Evolutionary conservation across 305 asterid species (phyloP).

Genomic region (Caryopteris hybrid): DNA sequence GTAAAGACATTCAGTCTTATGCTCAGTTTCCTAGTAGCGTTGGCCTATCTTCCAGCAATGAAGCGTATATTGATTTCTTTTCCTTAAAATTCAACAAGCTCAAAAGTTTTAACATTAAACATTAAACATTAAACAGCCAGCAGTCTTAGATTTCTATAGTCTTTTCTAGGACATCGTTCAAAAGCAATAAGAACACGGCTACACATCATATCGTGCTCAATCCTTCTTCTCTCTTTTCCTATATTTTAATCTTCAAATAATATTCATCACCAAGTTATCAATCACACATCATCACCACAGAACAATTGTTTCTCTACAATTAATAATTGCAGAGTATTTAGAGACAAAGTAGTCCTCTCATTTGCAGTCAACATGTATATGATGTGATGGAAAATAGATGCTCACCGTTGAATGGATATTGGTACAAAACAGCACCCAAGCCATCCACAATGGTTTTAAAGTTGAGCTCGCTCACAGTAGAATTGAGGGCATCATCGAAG

Average conservation of each 20-base stretch:
- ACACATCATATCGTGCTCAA: background rate
- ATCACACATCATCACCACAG: background rate
- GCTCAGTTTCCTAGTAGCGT: constrained; percentile 1
- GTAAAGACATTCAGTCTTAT: background rate
- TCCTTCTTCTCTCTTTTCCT: background rate
- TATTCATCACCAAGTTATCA: constrained; percentile 2
- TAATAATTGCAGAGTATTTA: background rate
- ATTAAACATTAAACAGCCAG: background rate
- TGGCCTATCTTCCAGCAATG: constrained; percentile 3
- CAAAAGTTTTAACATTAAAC: background rate
- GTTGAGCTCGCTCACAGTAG: constrained; percentile 94
- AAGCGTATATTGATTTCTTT: background rate
- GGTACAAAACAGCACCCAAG: constrained; percentile 85
- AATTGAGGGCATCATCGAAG: constrained; percentile 90
- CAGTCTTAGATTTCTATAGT: background rate
- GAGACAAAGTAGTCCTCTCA: constrained; percentile 8
- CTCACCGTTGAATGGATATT: constrained; percentile 93
- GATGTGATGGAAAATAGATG: constrained; percentile 15
- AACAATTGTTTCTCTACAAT: background rate
- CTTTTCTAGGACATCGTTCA: background rate
- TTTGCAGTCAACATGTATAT: constrained; percentile 4
- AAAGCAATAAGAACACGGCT: background rate
- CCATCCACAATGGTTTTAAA: constrained; percentile 96
- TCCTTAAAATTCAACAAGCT: background rate
- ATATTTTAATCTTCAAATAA: background rate